phyloP scores from a whole-genome alignment of 2,329 filamentous ascomycete species.

The Nemania bipapillata region DNA sequence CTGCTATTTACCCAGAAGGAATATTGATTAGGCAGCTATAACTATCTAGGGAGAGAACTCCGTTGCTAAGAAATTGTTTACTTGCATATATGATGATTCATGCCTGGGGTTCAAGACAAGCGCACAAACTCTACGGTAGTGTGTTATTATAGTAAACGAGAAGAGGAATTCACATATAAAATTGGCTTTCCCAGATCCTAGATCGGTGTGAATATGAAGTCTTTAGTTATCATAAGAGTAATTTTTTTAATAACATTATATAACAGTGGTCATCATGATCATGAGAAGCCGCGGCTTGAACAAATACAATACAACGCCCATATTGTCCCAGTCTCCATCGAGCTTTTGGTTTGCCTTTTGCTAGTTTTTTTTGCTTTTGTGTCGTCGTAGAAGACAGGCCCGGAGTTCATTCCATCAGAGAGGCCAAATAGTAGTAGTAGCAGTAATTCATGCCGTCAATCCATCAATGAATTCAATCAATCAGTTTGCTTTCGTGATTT shows the following conservation, averaged over 20 bases:
- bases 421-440: neutral
- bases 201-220: neutral
- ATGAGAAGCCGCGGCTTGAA: neutral
- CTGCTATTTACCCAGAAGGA: neutral
- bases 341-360: neutral
- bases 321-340: constrained; percentile 3
- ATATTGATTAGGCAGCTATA: no score
- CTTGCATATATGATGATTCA: no score
- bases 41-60: no score
- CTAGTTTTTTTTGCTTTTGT: neutral
- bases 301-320: neutral
- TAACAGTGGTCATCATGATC: constrained; percentile 14
- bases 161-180: no score
- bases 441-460: constrained; percentile 4
- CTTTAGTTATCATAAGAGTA: neutral
- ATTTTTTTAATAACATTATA: constrained; percentile 11
- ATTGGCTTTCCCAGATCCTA: no score
- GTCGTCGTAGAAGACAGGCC: neutral
- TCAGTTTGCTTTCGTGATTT: constrained; percentile 16
- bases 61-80: no score
- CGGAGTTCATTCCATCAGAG: neutral
- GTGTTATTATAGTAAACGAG: no score
- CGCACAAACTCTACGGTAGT: no score
- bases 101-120: no score
- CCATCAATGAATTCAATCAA: neutral